Evolutionary conservation across 345 rosid genomes (phyloP), one percentile per base, ranked within the genome.

Genomic region (Trapa incisa): DNA sequence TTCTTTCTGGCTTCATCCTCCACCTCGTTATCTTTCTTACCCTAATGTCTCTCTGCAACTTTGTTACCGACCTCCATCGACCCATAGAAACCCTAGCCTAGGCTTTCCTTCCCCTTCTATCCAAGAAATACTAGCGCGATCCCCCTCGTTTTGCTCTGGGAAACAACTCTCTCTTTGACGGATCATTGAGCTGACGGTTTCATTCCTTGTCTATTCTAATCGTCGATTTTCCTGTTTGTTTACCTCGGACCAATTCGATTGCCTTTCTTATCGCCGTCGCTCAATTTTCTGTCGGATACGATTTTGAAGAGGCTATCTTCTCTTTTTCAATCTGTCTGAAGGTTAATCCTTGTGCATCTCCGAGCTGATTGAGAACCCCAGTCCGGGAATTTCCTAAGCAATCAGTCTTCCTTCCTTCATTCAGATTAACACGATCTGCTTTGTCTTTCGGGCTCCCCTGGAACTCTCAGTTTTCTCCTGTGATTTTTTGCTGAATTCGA

Each of bases 11-110:
- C 0, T 45, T 45, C 48, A 45, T 4, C 48, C 13, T 2, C 48
- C 48, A 45, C 11, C 8, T 45, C 5, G 48, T 45, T 45, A 45
- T 45, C 48, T 13, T 45, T 45, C 48, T 45, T 45, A 45, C 48
- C 48, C 48, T 45, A 45, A 45, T 45, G 12, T 13, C 48, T 45
- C 48, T 45, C 48, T 45, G 48, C 48, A 45, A 45, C 48, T 45
- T 11, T 7, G 48, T 45, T 45, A 45, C 48, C 48, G 48, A 45
- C 48, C 48, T 45, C 48, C 48, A 7, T 45, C 48, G 11, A 45
- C 48, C 48, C 5, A 7, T 11, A 47, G 33, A 56, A 71, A 71
- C 74, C 69, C 69, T 71, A 71, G 43, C 39, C 35, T 37, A n/a
- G 32, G 29, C 29, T 13, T 42, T 45, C 42, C 54, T 2, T 8